These are phyloP conservation scores for Pythium sukuiense DNA, from an alignment of 352 stramenopile genomes.

Conservation along the genomic window DNA sequence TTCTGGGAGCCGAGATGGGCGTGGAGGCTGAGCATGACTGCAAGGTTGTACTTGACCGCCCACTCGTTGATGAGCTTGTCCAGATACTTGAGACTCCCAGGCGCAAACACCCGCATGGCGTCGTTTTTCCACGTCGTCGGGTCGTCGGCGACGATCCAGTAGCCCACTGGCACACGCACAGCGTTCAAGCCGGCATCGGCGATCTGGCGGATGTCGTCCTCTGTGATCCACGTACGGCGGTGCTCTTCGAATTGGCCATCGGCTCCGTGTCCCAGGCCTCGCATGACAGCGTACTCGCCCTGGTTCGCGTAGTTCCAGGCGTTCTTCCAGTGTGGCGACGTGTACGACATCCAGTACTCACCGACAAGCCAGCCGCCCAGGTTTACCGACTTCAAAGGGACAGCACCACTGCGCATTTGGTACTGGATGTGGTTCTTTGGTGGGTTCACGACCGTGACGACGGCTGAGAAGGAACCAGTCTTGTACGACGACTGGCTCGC, in stretches of 20 bases:
- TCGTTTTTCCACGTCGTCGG: neutral
- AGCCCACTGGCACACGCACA: constrained; percentile 39
- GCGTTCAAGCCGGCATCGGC: constrained; percentile 33
- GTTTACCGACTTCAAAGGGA: constrained; percentile 48
- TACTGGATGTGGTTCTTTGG: constrained; percentile 25
- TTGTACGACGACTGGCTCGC: neutral
- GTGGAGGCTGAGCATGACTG: constrained; percentile 59
- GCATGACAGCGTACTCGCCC: constrained; percentile 18
- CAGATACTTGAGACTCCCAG: constrained; percentile 44
- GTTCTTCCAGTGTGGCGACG: constrained; percentile 59
- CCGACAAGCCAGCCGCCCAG: constrained; percentile 36
- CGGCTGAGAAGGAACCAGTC: neutral
- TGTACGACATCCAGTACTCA: constrained; percentile 49
- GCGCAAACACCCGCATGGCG: constrained; percentile 20
- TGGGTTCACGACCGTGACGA: constrained; percentile 10
- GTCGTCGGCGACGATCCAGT: constrained; percentile 52
- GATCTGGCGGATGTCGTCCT: constrained; percentile 44
- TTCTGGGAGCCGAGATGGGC: constrained; percentile 59
- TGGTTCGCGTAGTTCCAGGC: constrained; percentile 33
- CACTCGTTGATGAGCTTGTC: constrained; percentile 54
- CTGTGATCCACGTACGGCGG: constrained; percentile 52
- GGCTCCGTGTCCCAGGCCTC: constrained; percentile 10
- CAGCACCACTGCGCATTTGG: constrained; percentile 23
- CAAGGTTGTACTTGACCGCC: constrained; percentile 50
- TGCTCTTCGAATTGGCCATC: constrained; percentile 42